These are phyloP conservation scores for Solanum infundibuliforme DNA, from an alignment of 257 asterid species.

Conservation along the genomic window DNA sequence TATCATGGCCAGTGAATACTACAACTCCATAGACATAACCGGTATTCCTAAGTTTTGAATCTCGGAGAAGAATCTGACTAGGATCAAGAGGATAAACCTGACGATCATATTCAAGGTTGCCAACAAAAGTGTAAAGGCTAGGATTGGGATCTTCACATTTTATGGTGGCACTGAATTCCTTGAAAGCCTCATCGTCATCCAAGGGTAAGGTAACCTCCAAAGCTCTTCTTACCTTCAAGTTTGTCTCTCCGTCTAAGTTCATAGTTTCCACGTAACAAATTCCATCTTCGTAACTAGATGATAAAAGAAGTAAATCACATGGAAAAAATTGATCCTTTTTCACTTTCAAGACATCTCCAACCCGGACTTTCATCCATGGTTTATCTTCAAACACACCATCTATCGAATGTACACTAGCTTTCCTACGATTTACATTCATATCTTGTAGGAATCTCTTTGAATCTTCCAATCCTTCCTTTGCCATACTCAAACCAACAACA, in stretches of 20 bases:
- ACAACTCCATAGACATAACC: constrained; percentile 73
- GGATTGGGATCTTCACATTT: constrained; percentile 96
- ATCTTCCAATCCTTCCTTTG: constrained; percentile 91
- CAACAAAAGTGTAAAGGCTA: constrained; percentile 76
- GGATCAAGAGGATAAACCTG: constrained; percentile 82
- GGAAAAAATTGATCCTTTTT: constrained; percentile 87
- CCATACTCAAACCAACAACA: constrained; percentile 98
- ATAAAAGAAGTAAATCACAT: constrained; percentile 75
- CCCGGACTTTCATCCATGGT: constrained; percentile 86
- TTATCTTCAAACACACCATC: constrained; percentile 57
- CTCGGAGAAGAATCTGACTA: constrained; percentile 81
- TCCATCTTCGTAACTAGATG: constrained; percentile 90
- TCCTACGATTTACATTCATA: constrained; percentile 82
- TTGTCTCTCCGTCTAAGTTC: constrained; percentile 97
- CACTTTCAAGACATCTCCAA: constrained; percentile 85
- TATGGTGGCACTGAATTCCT: constrained; percentile 60
- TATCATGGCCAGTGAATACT: constrained; percentile 82
- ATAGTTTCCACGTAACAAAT: constrained; percentile 93
- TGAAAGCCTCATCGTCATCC: constrained; percentile 52
- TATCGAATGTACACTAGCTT: constrained; percentile 47
- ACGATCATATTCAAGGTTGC: constrained; percentile 63
- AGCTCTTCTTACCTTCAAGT: constrained; percentile 83
- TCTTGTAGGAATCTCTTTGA: constrained; percentile 87
- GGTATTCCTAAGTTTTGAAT: constrained; percentile 90
- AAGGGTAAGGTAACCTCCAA: constrained; percentile 55